These are phyloP conservation scores for Selaginella tamariscina DNA, from an alignment of 75 land plant species.

Conservation along the genomic window DNA sequence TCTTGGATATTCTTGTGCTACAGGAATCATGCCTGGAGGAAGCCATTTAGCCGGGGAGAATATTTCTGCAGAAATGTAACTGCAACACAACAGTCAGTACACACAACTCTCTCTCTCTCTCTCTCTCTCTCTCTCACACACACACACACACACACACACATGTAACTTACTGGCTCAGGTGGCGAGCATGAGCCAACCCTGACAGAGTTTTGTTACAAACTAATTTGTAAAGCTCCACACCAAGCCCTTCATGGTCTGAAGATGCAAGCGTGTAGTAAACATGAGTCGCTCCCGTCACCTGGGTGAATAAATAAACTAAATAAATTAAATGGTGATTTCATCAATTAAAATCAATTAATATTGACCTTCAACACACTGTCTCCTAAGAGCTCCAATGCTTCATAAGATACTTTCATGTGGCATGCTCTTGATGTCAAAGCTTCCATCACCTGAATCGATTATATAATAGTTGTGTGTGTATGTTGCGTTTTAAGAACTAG, in stretches of 20 bases:
- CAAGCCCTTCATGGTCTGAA: not conserved
- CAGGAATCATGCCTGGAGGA: conserved; percentile 22
- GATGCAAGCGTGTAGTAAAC: not conserved
- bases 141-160: no score
- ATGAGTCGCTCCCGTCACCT: no score
- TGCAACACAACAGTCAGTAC: no score
- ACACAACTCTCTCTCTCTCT: no score
- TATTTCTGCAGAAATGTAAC: conserved; percentile 23
- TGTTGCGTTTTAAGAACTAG: no score
- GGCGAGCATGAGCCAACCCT: not conserved
- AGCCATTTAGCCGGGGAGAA: conserved; percentile 18
- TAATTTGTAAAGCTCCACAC: not conserved
- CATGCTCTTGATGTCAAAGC: conserved; percentile 34
- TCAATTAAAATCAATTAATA: no score
- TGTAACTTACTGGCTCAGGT: not conserved
- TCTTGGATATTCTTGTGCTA: not conserved
- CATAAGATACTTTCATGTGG: conserved; percentile 18
- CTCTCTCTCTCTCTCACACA: no score
- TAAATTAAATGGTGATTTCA: no score
- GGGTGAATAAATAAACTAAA: no score
- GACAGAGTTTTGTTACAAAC: conserved; percentile 1
- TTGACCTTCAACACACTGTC: conserved; percentile 27
- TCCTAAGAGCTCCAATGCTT: conserved; percentile 28
- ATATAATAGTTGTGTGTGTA: no score
- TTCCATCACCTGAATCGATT: conserved; percentile 11